Evolutionary conservation across 129 eudicot species (phyloP).

Genomic region (Arctium minus): DNA sequence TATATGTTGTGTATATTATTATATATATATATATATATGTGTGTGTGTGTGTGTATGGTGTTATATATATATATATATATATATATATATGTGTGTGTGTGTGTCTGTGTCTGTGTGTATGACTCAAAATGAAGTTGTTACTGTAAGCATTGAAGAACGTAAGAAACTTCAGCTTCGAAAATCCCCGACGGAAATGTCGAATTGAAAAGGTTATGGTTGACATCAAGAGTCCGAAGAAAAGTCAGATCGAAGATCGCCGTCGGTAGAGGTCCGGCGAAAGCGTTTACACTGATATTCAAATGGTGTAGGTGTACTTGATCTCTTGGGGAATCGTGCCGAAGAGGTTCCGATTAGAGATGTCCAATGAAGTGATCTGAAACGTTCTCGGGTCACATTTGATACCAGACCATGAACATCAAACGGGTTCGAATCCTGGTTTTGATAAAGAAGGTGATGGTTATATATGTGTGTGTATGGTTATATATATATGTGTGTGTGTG

Average conservation of each 20-base stretch:
- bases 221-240: constrained; percentile 66
- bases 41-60: too few species aligned
- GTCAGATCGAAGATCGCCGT: constrained; percentile 52
- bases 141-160: constrained; percentile 62
- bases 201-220: constrained; percentile 68
- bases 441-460: constrained; percentile 38
- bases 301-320: constrained; percentile 57
- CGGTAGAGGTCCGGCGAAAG: constrained; percentile 59
- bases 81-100: too few species aligned
- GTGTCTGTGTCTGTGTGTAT: too few species aligned
- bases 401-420: constrained; percentile 90
- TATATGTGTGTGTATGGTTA: too few species aligned
- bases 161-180: constrained; percentile 51
- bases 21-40: too few species aligned
- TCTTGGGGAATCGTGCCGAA: constrained; percentile 64
- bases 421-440: constrained; percentile 36
- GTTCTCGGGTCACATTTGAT: constrained; percentile 56
- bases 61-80: too few species aligned
- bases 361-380: constrained; percentile 46
- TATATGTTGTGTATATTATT: too few species aligned
- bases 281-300: constrained; percentile 65
- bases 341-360: constrained; percentile 71
- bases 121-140: constrained; percentile 44
- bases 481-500: too few species aligned
- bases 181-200: constrained; percentile 73